A percentile compares a stretch with the other conserved stretches of the same genome.
phyloP scores from a whole-genome alignment of 257 asterid species.

The Paulownia fortunei region DNA sequence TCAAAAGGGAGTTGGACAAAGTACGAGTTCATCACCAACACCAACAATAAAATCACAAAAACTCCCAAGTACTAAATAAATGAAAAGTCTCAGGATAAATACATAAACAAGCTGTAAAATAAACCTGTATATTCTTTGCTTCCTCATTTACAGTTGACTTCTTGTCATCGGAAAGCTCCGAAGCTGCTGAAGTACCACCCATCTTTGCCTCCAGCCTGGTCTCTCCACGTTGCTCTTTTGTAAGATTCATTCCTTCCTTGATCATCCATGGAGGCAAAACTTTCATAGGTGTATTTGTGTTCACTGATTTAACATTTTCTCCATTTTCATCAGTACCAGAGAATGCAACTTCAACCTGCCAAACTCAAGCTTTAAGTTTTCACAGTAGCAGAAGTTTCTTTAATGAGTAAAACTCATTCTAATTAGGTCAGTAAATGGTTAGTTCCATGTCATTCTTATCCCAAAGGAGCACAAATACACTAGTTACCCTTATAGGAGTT shows the following conservation, averaged over 20 bases:
- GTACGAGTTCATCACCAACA: not conserved
- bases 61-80: not conserved
- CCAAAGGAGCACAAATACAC: not conserved
- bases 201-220: slow-evolving; percentile 54
- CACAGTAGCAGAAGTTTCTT: slow-evolving; percentile 16
- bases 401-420: not conserved
- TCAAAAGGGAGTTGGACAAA: not conserved
- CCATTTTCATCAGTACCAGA: slow-evolving; percentile 84
- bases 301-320: slow-evolving; percentile 57
- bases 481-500: not conserved
- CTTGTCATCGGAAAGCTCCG: slow-evolving; percentile 70
- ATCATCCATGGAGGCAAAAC: slow-evolving; percentile 99
- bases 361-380: slow-evolving; percentile 24
- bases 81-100: slow-evolving; percentile 1
- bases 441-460: not conserved
- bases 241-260: slow-evolving; percentile 85
- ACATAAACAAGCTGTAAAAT: not conserved
- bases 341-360: slow-evolving; percentile 95
- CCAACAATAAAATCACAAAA: not conserved
- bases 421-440: not conserved
- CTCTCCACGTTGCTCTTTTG: slow-evolving; percentile 93
- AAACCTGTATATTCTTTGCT: slow-evolving; percentile 67
- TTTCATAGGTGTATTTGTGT: slow-evolving; percentile 61
- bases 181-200: slow-evolving; percentile 51
- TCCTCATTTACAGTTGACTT: slow-evolving; percentile 61